Evolutionary conservation across 805 yeast species (phyloP), one percentile per base, ranked within the genome.

Genomic region (Spathaspora girioi): DNA sequence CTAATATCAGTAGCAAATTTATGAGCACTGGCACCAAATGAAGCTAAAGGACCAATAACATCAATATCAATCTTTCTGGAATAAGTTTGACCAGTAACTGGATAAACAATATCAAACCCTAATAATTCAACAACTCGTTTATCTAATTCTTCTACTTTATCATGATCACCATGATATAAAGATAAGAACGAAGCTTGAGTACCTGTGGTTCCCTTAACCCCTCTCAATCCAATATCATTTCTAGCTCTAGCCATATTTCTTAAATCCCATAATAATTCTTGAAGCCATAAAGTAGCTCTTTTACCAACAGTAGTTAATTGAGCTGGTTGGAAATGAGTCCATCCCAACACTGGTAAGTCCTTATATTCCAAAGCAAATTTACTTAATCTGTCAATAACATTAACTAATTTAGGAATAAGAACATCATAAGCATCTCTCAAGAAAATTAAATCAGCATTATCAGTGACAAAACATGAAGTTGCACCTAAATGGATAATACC

Each of bases 241-340:
- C 99, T 86, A 46, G 98, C 98, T 74, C 99, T 87, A 59, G 81
- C 86, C 77, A 94, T 82, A 76, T 94, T 94, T 76, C 99, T 84
- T 71, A 94, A 81, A 74, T 94, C 99, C 99, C 98, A 94, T 63
- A 94, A 79, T 63, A 94, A 78, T 73, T 94, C 99, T 79, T 94
- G 99, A 62, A 94, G 78, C 99, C 99, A 94, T 66, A 94, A 78
- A 44, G 97, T 91, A 51, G 96, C 96, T 75, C 99, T 87, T 79
- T 94, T 94, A 70, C 99, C 99, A 56, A 94, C 96, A 32, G 99
- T 94, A 59, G 98, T 93, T 69, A 94, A 83, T 77, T 94, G 99
- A 49, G 99, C 99, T 14, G 99, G 99, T 78, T 94, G 99, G 83
- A 94, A 94, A 73, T 94, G 99, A 52, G 99, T 94, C 98, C 98